A percentile compares a stretch with the other conserved stretches of the same genome.
phyloP scores from a whole-genome alignment of 1,284 basidiomycete species.

The Ceratobasidium sp. region DNA sequence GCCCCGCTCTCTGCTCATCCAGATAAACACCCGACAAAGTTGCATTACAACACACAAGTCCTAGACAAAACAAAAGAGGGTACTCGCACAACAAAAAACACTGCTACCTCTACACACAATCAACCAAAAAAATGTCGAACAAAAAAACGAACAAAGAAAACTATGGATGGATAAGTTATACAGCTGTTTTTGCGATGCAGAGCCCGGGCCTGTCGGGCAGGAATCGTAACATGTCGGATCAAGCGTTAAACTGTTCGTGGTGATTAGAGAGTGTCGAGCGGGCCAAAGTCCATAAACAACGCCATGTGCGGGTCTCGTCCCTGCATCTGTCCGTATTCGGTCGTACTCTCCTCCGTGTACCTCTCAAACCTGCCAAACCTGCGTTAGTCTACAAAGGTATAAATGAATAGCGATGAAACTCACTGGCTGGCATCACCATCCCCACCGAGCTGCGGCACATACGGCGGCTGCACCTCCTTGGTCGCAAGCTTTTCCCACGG shows the following conservation, averaged over 20 bases:
- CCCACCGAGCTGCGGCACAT: slow-evolving; percentile 85
- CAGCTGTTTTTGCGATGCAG: neutral
- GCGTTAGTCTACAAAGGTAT: neutral
- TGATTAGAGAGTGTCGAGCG: slow-evolving; percentile 7
- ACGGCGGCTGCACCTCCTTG: slow-evolving; percentile 95
- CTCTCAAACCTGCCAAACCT: slow-evolving; percentile 69
- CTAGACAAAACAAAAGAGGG: too few relatives aligned
- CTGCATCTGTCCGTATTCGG: slow-evolving; percentile 64
- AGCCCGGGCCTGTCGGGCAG: neutral
- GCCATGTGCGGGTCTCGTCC: slow-evolving; percentile 25
- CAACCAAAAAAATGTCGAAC: neutral
- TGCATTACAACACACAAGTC: too few relatives aligned
- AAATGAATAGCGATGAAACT: slow-evolving; percentile 55
- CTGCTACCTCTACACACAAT: neutral
- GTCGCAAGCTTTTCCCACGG: slow-evolving; percentile 89
- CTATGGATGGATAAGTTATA: slow-evolving; percentile 33
- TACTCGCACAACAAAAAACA: neutral
- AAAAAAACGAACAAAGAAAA: neutral
- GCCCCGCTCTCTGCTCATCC: too few relatives aligned
- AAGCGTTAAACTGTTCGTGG: neutral
- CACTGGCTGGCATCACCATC: slow-evolving; percentile 93
- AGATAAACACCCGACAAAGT: too few relatives aligned
- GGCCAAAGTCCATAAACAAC: slow-evolving; percentile 39
- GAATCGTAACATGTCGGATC: neutral
- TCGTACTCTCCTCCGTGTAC: slow-evolving; percentile 76